Percentiles rank a stretch among this genome's conserved stretches.
Conservation (phyloP, 176 grass and related monocot species). For the Bothriochloa decipiens region DNA sequence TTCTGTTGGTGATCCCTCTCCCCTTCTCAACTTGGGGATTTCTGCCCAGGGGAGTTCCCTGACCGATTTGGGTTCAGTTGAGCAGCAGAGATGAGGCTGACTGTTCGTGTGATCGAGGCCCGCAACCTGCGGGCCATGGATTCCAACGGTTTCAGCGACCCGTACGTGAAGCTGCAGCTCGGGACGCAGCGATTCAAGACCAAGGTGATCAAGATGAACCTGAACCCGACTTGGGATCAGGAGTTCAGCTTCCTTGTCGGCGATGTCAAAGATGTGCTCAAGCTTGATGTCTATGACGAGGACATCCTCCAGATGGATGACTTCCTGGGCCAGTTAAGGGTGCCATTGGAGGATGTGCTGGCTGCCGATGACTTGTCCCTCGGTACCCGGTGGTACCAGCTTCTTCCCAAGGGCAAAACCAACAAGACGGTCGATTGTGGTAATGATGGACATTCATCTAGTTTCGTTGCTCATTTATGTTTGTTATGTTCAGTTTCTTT, state of each 20-base stretch:
- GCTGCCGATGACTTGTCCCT: constrained; percentile 59
- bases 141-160: constrained; percentile 79
- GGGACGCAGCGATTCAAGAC: constrained; percentile 80
- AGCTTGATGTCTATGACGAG: constrained; percentile 68
- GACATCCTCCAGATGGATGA: constrained; percentile 75
- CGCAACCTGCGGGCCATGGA: constrained; percentile 73
- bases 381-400: constrained; percentile 66
- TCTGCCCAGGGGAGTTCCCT: background rate
- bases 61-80: background rate
- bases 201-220: constrained; percentile 78
- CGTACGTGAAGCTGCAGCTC: constrained; percentile 79
- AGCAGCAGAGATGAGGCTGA: constrained; percentile 65
- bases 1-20: constrained; percentile 18
- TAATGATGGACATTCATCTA: constrained; percentile 42
- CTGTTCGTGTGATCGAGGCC: constrained; percentile 74
- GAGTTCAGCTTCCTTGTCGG: constrained; percentile 75
- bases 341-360: constrained; percentile 66
- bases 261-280: constrained; percentile 71
- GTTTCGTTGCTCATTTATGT: constrained; percentile 12
- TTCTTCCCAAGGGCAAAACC: constrained; percentile 76
- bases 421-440: constrained; percentile 71
- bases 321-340: constrained; percentile 76
- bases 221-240: constrained; percentile 95
- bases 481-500: constrained; percentile 19
- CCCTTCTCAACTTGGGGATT: constrained; percentile 4